Percentiles rank a stretch among this genome's conserved stretches.
phyloP scores from a whole-genome alignment of 192 early-diverging fungal species.

The Coemansia sp. region DNA sequence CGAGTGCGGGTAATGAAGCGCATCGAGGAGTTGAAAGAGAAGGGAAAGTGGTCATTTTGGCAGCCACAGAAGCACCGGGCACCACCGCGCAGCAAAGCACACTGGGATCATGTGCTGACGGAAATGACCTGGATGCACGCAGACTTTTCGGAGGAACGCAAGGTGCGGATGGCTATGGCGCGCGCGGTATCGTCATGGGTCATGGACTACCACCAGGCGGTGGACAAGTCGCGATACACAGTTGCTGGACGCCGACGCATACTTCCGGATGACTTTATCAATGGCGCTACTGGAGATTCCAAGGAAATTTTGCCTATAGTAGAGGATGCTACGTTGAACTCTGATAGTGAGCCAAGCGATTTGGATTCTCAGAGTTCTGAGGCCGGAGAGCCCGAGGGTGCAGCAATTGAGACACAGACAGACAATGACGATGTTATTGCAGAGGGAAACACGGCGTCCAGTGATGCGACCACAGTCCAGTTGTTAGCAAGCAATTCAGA shows the following conservation, averaged over 20 bases:
- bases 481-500: background rate
- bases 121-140: conserved; percentile 56
- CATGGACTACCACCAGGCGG: conserved; percentile 52
- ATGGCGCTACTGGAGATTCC: background rate
- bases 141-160: conserved; percentile 56
- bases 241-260: conserved; percentile 23
- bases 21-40: conserved; percentile 53
- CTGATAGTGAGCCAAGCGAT: background rate
- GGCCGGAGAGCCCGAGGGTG: background rate
- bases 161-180: conserved; percentile 47
- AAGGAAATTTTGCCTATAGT: background rate
- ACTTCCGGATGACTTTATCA: conserved; percentile 21
- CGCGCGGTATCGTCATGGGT: conserved; percentile 47
- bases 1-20: conserved; percentile 49
- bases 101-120: conserved; percentile 57
- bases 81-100: conserved; percentile 54
- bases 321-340: background rate
- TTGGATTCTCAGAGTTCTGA: background rate
- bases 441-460: conserved; percentile 1
- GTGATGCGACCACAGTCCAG: conserved; percentile 1
- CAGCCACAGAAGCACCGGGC: conserved; percentile 52
- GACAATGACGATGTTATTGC: background rate
- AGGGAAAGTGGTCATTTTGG: conserved; percentile 54
- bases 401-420: background rate
- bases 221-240: conserved; percentile 46